Evolutionary conservation across 164 flowering plant species (phyloP).

Genomic region (Chimonanthus praecox): DNA sequence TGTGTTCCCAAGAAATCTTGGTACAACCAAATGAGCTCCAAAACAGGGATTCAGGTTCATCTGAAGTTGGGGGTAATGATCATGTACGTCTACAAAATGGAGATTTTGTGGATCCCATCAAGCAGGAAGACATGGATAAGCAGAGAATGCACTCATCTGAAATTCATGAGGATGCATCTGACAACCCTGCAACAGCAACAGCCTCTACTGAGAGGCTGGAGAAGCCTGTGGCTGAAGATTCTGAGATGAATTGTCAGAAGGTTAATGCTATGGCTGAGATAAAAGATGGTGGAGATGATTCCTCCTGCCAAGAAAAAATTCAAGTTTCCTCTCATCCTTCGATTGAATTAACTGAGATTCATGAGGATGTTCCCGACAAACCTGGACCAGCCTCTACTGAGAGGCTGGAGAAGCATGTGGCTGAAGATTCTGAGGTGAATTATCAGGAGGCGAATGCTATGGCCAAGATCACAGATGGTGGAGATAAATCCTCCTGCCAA

Average conservation of each 20-base stretch:
- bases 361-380: neutral
- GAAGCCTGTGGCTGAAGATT: conserved; percentile 1
- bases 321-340: too few relatives aligned
- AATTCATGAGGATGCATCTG: conserved; percentile 6
- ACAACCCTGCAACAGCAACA: conserved; percentile 10
- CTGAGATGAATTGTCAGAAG: neutral
- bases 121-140: conserved; percentile 10
- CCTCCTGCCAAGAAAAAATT: too few relatives aligned
- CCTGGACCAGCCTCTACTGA: conserved; percentile 21
- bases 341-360: too few relatives aligned
- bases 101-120: conserved; percentile 6
- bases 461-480: neutral
- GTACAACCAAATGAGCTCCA: conserved; percentile 19
- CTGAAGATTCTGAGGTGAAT: neutral
- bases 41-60: conserved; percentile 18
- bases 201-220: conserved; percentile 22
- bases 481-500: too few relatives aligned
- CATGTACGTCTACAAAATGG: neutral
- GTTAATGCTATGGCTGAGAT: neutral
- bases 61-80: conserved; percentile 28
- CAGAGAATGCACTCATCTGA: conserved; percentile 17
- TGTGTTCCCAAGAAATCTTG: conserved; percentile 23
- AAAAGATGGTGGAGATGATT: too few relatives aligned
- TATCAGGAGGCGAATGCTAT: neutral
- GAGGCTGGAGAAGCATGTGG: conserved; percentile 13